Conservation (phyloP, 345 rosid species). For the Gossypium ekmanianum region DNA sequence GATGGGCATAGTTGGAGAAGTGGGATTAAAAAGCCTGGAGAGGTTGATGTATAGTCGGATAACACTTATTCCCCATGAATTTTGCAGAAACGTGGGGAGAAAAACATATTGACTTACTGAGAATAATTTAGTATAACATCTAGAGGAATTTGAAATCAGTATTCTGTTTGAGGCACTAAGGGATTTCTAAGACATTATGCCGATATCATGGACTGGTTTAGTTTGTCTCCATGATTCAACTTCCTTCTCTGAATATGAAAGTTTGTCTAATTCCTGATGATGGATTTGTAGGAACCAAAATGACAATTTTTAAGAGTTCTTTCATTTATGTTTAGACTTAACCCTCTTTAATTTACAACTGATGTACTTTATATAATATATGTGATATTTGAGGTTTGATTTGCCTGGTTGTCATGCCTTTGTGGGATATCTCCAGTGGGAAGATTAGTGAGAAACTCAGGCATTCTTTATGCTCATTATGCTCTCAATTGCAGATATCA, state of each 20-base stretch:
- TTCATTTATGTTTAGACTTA: background rate
- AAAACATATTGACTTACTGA: constrained; percentile 1
- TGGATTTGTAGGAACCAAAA: constrained; percentile 12
- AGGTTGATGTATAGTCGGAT: constrained; percentile 20
- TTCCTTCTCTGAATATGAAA: background rate
- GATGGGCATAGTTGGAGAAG: constrained; percentile 50
- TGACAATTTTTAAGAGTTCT: constrained; percentile 1
- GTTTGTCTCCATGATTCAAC: background rate
- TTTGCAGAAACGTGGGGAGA: constrained; percentile 5
- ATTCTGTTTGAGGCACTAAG: background rate
- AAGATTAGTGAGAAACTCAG: too few species aligned
- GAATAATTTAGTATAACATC: constrained; percentile 3
- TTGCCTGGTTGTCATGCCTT: too few species aligned
- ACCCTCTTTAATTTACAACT: constrained; percentile 1
- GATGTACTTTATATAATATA: background rate
- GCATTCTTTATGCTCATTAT: too few species aligned
- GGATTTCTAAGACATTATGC: background rate
- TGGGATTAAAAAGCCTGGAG: constrained; percentile 15
- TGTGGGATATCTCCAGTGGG: too few species aligned
- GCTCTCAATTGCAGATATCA: too few species aligned
- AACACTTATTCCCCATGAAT: constrained; percentile 10
- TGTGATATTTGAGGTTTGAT: too few species aligned
- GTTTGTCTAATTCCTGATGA: background rate
- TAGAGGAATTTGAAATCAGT: background rate
- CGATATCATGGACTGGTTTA: constrained; percentile 4